A percentile compares a stretch with the other conserved stretches of the same genome.
phyloP scores from a whole-genome alignment of 495 filamentous ascomycete genomes.

The Parmelia sp. region DNA sequence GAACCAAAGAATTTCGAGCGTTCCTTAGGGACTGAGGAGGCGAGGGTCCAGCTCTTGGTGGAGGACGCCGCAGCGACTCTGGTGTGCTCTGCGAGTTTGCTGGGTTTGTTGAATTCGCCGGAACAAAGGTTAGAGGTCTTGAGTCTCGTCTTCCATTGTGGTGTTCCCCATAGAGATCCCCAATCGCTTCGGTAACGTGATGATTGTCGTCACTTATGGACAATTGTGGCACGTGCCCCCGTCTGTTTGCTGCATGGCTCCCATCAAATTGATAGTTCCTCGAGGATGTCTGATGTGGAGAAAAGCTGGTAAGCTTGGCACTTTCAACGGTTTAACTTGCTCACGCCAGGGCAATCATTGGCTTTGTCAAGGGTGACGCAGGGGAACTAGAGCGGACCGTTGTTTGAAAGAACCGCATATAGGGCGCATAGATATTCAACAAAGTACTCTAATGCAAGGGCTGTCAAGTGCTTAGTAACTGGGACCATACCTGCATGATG shows the following conservation, averaged over 20 bases:
- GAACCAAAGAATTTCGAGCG: conserved; percentile 19
- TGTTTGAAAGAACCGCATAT: conserved; percentile 1
- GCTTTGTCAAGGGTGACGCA: neutral
- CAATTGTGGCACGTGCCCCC: conserved; percentile 59
- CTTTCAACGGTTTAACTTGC: neutral
- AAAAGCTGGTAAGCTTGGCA: conserved; percentile 5
- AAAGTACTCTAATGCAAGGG: conserved; percentile 5
- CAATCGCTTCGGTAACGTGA: conserved; percentile 97
- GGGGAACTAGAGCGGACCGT: neutral
- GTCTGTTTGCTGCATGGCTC: conserved; percentile 44
- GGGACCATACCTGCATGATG: conserved; percentile 21
- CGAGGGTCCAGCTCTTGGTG: conserved; percentile 40
- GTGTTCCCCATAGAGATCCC: conserved; percentile 88
- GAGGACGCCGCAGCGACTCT: conserved; percentile 27
- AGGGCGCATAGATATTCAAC: neutral
- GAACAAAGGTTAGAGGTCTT: conserved; percentile 59
- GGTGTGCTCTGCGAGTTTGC: conserved; percentile 29
- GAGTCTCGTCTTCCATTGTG: conserved; percentile 56
- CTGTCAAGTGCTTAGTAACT: neutral
- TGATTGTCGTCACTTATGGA: conserved; percentile 79
- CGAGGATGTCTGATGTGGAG: conserved; percentile 43
- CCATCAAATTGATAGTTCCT: conserved; percentile 48
- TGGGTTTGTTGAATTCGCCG: conserved; percentile 47
- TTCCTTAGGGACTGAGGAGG: conserved; percentile 33
- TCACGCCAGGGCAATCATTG: neutral